Conservation (phyloP, 2,329 filamentous ascomycete species). For the Aspergillus novoparasiticus region DNA sequence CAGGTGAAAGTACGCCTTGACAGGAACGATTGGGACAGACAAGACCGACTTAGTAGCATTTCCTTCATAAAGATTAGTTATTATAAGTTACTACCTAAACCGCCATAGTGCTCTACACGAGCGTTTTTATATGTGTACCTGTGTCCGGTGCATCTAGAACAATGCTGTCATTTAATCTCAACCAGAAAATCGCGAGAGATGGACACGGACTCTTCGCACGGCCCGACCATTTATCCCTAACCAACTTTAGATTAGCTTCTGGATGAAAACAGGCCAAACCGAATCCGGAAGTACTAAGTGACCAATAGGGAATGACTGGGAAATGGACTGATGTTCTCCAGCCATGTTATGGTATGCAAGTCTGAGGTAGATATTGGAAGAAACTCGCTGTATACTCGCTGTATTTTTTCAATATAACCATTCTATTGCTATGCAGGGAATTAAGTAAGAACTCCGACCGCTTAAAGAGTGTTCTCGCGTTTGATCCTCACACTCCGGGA, state of each 20-base stretch:
- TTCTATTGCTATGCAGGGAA: not conserved
- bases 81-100: no score
- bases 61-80: no score
- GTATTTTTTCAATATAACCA: not conserved
- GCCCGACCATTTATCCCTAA: not conserved
- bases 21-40: no score
- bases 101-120: no score
- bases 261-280: not conserved
- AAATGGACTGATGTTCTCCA: not conserved
- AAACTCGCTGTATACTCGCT: not conserved
- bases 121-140: no score
- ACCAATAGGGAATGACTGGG: not conserved
- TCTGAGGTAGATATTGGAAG: not conserved
- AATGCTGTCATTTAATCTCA: no score
- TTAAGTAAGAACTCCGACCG: rapidly evolving
- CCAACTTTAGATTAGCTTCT: not conserved
- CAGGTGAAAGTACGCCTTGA: no score
- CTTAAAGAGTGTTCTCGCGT: not conserved
- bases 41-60: no score
- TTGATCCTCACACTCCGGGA: not conserved
- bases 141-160: no score
- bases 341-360: not conserved
- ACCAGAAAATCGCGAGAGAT: no score
- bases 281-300: not conserved
- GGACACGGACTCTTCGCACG: not conserved